Evolutionary conservation across 441 rosid genomes (phyloP).

Genomic region (Euphorbia neoarborescens): DNA sequence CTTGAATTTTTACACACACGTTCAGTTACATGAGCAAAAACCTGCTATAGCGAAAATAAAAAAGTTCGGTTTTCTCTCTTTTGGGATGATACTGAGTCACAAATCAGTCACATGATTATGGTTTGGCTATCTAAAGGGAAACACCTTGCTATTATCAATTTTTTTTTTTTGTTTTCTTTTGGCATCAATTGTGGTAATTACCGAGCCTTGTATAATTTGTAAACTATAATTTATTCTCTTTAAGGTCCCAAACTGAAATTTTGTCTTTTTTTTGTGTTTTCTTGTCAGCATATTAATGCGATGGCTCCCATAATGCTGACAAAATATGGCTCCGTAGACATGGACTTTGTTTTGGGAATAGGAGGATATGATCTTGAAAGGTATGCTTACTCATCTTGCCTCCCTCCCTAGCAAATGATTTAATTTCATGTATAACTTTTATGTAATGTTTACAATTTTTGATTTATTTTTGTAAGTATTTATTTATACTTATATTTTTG

Average conservation of each 20-base stretch:
- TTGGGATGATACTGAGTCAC: not conserved
- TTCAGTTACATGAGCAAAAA: not conserved
- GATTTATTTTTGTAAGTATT: not conserved
- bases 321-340: conserved; percentile 50
- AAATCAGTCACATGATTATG: not conserved
- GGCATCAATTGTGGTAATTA: not conserved
- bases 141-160: not conserved
- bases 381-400: conserved; percentile 22
- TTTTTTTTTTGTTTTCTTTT: not conserved
- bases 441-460: not conserved
- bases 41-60: not conserved
- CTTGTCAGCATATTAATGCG: conserved; percentile 47
- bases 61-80: not conserved
- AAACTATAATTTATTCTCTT: not conserved
- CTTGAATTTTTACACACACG: not conserved
- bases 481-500: not conserved
- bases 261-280: conserved; percentile 10
- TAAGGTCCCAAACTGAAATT: not conserved
- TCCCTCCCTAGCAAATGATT: not conserved
- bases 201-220: conserved; percentile 2
- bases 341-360: conserved; percentile 68
- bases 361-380: conserved; percentile 76
- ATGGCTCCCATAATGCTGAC: conserved; percentile 56
- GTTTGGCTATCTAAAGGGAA: not conserved
- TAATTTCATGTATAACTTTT: not conserved